Evolutionary conservation across 768 basidiomycete genomes (phyloP).

Genomic region (Phlegmacium glaucopus): DNA sequence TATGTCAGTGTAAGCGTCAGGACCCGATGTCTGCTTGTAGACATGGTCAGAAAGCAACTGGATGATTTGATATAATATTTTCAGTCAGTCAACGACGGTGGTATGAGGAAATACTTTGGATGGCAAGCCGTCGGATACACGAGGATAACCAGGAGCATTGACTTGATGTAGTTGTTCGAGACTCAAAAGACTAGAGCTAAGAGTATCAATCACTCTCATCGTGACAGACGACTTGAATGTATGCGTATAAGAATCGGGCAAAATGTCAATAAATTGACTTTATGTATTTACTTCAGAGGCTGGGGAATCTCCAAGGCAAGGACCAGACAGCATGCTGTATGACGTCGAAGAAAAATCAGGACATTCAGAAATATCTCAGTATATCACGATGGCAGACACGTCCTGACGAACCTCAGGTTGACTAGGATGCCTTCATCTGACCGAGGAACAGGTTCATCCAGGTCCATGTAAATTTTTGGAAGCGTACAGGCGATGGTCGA

Average conservation of each 20-base stretch:
- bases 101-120: background rate
- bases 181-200: conserved; percentile 10
- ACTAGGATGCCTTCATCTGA: background rate
- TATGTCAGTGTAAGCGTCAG: background rate
- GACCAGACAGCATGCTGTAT: conserved; percentile 7
- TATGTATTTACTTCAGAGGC: conserved; percentile 17
- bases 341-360: conserved; percentile 12
- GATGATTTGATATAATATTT: too few relatives aligned
- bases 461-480: too few relatives aligned
- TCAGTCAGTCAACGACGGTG: too few relatives aligned
- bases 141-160: background rate
- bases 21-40: background rate
- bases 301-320: conserved; percentile 13
- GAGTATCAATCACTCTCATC: conserved; percentile 5
- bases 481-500: too few relatives aligned
- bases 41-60: background rate
- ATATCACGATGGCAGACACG: conserved; percentile 6
- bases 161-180: conserved; percentile 1
- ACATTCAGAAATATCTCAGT: conserved; percentile 3
- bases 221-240: conserved; percentile 21
- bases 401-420: conserved; percentile 6
- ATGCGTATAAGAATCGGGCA: conserved; percentile 17
- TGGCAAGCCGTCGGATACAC: background rate
- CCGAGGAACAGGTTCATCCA: too few relatives aligned
- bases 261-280: conserved; percentile 12